Evolutionary conservation across 768 basidiomycete genomes (phyloP).

Genomic region (Infundibulicybe gibba): DNA sequence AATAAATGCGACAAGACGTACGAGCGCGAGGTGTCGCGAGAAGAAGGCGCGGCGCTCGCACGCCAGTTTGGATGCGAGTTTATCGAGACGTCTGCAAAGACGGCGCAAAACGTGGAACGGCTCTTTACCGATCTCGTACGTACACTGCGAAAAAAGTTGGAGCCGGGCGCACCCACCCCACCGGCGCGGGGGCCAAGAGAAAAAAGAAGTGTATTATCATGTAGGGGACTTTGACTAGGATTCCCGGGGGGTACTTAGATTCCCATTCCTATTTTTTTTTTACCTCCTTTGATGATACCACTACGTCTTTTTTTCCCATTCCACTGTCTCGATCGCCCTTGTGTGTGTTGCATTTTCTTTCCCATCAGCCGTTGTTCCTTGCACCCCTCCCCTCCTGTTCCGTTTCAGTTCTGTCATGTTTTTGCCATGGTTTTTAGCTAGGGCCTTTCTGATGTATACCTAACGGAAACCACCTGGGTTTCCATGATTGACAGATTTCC

Average conservation of each 20-base stretch:
- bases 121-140: constrained; percentile 89
- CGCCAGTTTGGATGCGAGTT: constrained; percentile 87
- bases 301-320: constrained; percentile 53
- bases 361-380: constrained; percentile 27
- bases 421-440: constrained; percentile 20
- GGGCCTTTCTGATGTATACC: constrained; percentile 7
- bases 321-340: too few relatives aligned
- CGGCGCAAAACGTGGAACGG: constrained; percentile 85
- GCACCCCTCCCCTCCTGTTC: constrained; percentile 18
- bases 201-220: constrained; percentile 71
- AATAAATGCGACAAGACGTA: constrained; percentile 95
- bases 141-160: constrained; percentile 70
- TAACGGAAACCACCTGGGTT: too few relatives aligned
- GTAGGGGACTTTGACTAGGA: constrained; percentile 68
- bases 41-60: constrained; percentile 84
- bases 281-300: constrained; percentile 86
- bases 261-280: constrained; percentile 52
- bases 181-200: constrained; percentile 34
- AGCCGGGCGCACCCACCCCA: constrained; percentile 42
- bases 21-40: constrained; percentile 86
- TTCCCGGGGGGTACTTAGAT: constrained; percentile 65
- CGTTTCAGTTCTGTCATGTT: constrained; percentile 18
- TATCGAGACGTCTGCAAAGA: constrained; percentile 96
- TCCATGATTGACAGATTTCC: too few relatives aligned
- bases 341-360: constrained; percentile 28